These are phyloP conservation scores for Podospora pseudopauciseta DNA, from an alignment of 495 filamentous ascomycete species.

Conservation along the genomic window DNA sequence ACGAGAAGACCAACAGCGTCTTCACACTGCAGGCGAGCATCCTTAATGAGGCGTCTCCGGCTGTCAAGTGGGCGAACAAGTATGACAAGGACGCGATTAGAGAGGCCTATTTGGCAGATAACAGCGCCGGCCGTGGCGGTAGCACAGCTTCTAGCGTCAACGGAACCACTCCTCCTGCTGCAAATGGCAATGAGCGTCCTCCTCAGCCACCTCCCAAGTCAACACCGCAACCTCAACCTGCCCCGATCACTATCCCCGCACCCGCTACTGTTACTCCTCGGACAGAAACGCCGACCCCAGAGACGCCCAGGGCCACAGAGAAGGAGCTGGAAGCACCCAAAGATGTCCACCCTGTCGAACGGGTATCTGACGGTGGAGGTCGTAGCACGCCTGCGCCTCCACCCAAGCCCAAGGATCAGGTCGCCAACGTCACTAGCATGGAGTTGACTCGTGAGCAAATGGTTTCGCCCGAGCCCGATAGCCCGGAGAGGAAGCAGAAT, in stretches of 20 bases:
- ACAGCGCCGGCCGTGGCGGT: slow-evolving; percentile 61
- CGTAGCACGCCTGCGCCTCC: slow-evolving; percentile 39
- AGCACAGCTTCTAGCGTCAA: slow-evolving; percentile 31
- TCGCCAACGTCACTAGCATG: slow-evolving; percentile 33
- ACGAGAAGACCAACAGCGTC: slow-evolving; percentile 83
- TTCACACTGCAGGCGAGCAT: slow-evolving; percentile 85
- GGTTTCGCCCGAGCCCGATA: slow-evolving; percentile 45
- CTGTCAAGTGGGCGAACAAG: slow-evolving; percentile 91
- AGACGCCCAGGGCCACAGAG: slow-evolving; percentile 23
- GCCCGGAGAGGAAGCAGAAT: slow-evolving; percentile 48
- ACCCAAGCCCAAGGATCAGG: slow-evolving; percentile 38
- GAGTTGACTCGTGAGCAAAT: slow-evolving; percentile 41
- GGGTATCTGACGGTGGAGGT: slow-evolving; percentile 26
- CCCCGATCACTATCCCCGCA: slow-evolving; percentile 12
- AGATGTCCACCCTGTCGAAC: slow-evolving; percentile 37
- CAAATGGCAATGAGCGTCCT: slow-evolving; percentile 30
- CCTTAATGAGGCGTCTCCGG: slow-evolving; percentile 80
- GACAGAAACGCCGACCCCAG: slow-evolving; percentile 22
- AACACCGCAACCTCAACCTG: slow-evolving; percentile 21
- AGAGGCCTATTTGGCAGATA: slow-evolving; percentile 72
- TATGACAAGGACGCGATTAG: slow-evolving; percentile 84
- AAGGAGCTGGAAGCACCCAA: slow-evolving; percentile 35
- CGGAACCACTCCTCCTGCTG: slow-evolving; percentile 21
- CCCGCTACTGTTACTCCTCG: slow-evolving; percentile 17
- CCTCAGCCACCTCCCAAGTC: slow-evolving; percentile 38